Evolutionary conservation across 345 rosid genomes (phyloP), one percentile per base, ranked within the genome.

Genomic region (Populus deltoides): DNA sequence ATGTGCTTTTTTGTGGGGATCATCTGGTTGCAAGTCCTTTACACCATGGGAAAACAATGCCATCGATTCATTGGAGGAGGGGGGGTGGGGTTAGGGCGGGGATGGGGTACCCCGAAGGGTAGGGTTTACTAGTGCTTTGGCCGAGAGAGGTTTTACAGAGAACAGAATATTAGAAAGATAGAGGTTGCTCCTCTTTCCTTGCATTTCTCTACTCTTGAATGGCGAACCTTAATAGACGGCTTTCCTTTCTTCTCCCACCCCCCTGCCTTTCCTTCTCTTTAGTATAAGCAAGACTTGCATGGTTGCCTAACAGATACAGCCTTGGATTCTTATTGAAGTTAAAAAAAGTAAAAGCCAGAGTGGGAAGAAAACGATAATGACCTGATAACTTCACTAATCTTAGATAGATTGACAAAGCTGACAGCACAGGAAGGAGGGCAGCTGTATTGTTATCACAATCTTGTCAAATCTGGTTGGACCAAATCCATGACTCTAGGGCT

Each of bases 301-400:
- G 35, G 17, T 20, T 62, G 68, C 39, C 35, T 66, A 29, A 15
- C 7, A 29, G 66, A 24, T 62, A 62, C 18, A 66, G 68, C 18
- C 17, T 66, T 66, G 68, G 38, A 27, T 27, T 22, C 8, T 13
- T 12, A 66, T 11, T 4, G 68, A 27, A 18, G 68, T 66, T 66
- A 31, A 31, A 66, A 66, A 66, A 66, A 33, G 45, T 2, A 35
- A 16, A 25, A 41, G 43, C 70, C 36, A 41, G n/a, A 69, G 66
- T 27, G 18, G 85, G n/a, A 67, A 18, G 1, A 82, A 76, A 77
- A 78, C 83, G 78, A 80, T 85, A 38, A 72, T 57, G 13, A 69
- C 53, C 81, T 87, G 4, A 25, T 71, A 82, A 53, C 78, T 87
- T 87, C 79, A 73, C 73, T 51, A 86, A 49, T 72, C 81, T 66